These are phyloP conservation scores for Litsea cubeba DNA, from an alignment of 164 flowering plant species.

Conservation along the genomic window DNA sequence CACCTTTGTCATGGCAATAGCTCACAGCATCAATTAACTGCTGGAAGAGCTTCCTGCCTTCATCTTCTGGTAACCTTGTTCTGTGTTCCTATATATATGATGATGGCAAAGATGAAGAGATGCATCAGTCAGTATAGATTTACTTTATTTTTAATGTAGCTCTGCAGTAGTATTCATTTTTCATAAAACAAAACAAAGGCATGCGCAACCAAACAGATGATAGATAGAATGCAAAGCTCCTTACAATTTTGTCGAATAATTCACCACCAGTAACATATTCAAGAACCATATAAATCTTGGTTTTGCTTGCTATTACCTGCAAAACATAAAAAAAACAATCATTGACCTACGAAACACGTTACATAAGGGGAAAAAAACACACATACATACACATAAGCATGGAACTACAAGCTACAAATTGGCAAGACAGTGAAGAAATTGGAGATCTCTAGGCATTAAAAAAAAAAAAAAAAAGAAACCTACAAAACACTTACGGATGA, in stretches of 20 bases:
- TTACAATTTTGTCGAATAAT: slow-evolving; percentile 82
- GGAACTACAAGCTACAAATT: too few species aligned
- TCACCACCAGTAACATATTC: slow-evolving; percentile 90
- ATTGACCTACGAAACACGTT: too few species aligned
- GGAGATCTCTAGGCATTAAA: too few species aligned
- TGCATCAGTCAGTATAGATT: too few species aligned
- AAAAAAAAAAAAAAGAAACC: too few species aligned
- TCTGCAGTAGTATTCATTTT: too few species aligned
- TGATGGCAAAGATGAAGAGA: too few species aligned
- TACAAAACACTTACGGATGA: too few species aligned
- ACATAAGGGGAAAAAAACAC: too few species aligned
- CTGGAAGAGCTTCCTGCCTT: slow-evolving; percentile 80
- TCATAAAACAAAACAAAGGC: not conserved
- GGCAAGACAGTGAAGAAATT: too few species aligned
- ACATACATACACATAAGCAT: too few species aligned
- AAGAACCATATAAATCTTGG: slow-evolving; percentile 88
- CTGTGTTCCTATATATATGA: slow-evolving; percentile 40
- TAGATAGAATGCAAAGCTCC: slow-evolving; percentile 16
- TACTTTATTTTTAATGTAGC: too few species aligned
- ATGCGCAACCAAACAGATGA: not conserved
- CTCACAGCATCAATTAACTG: slow-evolving; percentile 83
- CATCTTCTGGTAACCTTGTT: slow-evolving; percentile 58
- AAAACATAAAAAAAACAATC: not conserved
- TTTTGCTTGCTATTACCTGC: slow-evolving; percentile 91
- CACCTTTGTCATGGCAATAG: slow-evolving; percentile 89